These are phyloP conservation scores for Starmerella bacillaris DNA, from an alignment of 805 yeast species.

Conservation along the genomic window DNA sequence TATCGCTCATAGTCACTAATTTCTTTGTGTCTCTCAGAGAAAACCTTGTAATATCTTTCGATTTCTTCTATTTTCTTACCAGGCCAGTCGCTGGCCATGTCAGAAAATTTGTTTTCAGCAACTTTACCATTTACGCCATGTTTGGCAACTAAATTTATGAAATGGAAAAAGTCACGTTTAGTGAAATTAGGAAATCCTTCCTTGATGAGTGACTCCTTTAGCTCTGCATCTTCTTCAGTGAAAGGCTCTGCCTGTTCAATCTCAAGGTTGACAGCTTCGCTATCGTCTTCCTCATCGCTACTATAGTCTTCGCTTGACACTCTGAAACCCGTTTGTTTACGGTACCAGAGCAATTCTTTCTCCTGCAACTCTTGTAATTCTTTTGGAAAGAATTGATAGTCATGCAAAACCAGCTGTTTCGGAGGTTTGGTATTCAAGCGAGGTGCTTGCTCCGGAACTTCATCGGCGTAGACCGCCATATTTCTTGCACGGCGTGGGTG, in stretches of 20 bases:
- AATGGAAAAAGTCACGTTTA: conserved; percentile 71
- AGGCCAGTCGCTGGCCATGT: conserved; percentile 46
- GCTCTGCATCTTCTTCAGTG: conserved; percentile 58
- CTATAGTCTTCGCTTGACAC: conserved; percentile 32
- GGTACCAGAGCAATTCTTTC: conserved; percentile 59
- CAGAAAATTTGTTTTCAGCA: conserved; percentile 29
- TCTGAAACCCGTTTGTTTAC: conserved; percentile 45
- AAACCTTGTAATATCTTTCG: conserved; percentile 52
- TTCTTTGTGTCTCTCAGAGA: conserved; percentile 60
- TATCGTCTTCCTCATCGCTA: conserved; percentile 28
- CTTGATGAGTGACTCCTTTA: conserved; percentile 36
- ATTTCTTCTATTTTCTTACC: conserved; percentile 60
- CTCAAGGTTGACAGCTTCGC: conserved; percentile 31
- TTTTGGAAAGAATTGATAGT: conserved; percentile 74
- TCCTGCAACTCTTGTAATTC: conserved; percentile 58
- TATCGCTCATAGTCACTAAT: conserved; percentile 84
- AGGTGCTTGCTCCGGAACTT: conserved; percentile 59
- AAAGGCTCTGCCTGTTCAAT: conserved; percentile 61
- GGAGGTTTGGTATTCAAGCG: conserved; percentile 54
- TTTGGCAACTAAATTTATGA: conserved; percentile 51
- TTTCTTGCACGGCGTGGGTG: conserved; percentile 28
- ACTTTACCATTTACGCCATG: conserved; percentile 44
- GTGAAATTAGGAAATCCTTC: conserved; percentile 71
- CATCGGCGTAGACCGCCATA: conserved; percentile 58
- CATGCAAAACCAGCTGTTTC: conserved; percentile 58